Conservation (phyloP, 78 protist genomes). For the Trichosphaerium sp. region DNA sequence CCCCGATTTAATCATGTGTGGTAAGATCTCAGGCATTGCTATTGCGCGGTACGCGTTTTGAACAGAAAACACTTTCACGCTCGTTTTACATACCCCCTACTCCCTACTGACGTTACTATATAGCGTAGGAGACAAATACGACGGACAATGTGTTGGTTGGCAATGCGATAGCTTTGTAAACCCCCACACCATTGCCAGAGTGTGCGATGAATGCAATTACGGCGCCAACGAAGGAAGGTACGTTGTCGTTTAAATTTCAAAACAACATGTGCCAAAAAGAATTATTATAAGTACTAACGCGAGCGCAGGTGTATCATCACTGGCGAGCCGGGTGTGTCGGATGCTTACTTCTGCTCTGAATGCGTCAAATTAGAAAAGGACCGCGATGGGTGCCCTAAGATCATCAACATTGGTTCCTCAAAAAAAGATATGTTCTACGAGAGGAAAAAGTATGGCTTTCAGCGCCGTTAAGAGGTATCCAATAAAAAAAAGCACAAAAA, state of each 20-base stretch:
- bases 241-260: neutral
- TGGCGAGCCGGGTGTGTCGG: constrained; percentile 77
- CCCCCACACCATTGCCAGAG: constrained; percentile 72
- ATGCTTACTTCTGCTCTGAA: constrained; percentile 88
- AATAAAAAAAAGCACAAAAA: neutral
- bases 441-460: constrained; percentile 76
- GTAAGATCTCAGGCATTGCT: constrained; percentile 75
- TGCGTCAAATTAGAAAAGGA: constrained; percentile 87
- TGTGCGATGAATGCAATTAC: constrained; percentile 92
- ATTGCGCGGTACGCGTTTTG: neutral
- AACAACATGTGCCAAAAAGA: neutral
- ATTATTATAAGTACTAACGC: neutral
- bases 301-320: constrained; percentile 75
- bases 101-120: neutral
- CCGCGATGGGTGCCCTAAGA: constrained; percentile 91
- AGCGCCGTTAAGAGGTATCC: too few relatives aligned
- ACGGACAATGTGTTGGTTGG: constrained; percentile 86
- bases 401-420: constrained; percentile 78
- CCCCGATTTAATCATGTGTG: constrained; percentile 78
- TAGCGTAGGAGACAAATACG: constrained; percentile 77
- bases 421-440: constrained; percentile 82
- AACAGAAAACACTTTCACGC: neutral
- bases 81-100: neutral
- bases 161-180: constrained; percentile 85
- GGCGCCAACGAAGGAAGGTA: constrained; percentile 83